A percentile compares a stretch with the other conserved stretches of the same genome.
phyloP scores from a whole-genome alignment of 306 rosid genomes.

The Cicer chorassanicum region DNA sequence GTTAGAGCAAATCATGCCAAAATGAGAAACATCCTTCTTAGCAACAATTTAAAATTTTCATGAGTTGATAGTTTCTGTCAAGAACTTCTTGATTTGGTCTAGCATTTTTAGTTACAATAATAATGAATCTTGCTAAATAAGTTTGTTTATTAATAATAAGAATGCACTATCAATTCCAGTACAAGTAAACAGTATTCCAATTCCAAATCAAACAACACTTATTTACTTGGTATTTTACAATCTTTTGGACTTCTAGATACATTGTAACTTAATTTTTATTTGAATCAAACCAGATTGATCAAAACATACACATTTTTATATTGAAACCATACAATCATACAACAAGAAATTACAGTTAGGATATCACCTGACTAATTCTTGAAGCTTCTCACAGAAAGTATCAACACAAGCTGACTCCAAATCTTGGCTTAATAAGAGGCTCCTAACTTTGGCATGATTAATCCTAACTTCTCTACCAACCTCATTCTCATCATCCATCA shows the following conservation, averaged over 20 bases:
- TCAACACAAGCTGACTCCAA: constrained; percentile 28
- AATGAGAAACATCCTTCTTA: constrained; percentile 34
- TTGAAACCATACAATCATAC: not conserved
- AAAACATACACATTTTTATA: not conserved
- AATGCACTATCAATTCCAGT: not conserved
- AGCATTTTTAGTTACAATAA: not conserved
- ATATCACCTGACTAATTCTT: constrained; percentile 32
- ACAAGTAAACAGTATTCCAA: too few species aligned
- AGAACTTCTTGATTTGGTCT: not conserved
- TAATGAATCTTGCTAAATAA: not conserved
- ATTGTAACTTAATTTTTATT: not conserved
- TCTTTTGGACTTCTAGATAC: too few species aligned
- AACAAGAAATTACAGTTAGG: not conserved
- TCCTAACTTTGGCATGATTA: constrained; percentile 50
- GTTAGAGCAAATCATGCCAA: constrained; percentile 47
- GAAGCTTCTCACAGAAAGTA: constrained; percentile 39
- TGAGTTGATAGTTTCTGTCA: not conserved
- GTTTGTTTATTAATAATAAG: not conserved
- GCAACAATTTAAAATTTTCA: not conserved
- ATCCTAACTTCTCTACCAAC: constrained; percentile 45
- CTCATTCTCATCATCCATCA: constrained; percentile 57
- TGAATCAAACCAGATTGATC: not conserved
- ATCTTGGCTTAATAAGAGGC: not conserved
- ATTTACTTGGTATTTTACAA: too few species aligned
- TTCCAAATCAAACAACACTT: too few species aligned